Conservation (phyloP, 805 yeast genomes). For the Priceomyces fermenticarens region DNA sequence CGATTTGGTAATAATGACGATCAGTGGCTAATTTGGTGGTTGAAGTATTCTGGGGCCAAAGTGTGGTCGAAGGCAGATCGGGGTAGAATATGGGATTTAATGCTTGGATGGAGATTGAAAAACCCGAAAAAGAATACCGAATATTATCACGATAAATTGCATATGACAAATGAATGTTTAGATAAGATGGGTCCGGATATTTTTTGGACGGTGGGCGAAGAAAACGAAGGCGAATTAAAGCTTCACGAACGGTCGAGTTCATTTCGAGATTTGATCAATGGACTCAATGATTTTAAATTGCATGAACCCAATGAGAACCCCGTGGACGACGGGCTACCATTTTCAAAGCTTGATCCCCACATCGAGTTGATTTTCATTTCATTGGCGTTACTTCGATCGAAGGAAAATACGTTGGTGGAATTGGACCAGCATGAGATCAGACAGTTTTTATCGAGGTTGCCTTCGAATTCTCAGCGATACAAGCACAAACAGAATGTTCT, state of each 20-base stretch:
- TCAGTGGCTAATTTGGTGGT: conserved; percentile 95
- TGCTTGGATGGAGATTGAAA: conserved; percentile 69
- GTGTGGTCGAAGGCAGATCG: conserved; percentile 79
- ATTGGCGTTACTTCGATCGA: conserved; percentile 75
- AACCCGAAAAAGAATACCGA: conserved; percentile 23
- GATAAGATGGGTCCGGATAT: conserved; percentile 55
- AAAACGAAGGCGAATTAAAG: conserved; percentile 5
- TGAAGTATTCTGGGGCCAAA: conserved; percentile 85
- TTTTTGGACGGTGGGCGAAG: conserved; percentile 47
- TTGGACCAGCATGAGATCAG: conserved; percentile 88
- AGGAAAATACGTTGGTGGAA: conserved; percentile 74
- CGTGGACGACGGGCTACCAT: conserved; percentile 35
- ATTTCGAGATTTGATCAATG: conserved; percentile 29
- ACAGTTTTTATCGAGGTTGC: conserved; percentile 63
- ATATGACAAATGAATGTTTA: conserved; percentile 27
- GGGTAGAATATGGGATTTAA: conserved; percentile 85
- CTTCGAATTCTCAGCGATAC: conserved; percentile 42
- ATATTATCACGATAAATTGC: conserved; percentile 32
- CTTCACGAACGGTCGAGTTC: conserved; percentile 18
- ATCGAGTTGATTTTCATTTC: conserved; percentile 72
- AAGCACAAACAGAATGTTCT: conserved; percentile 20
- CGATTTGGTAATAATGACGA: conserved; percentile 59
- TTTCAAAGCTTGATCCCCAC: conserved; percentile 68
- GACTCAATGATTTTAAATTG: conserved; percentile 16
- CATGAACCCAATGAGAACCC: neutral